Base-by-base conservation (phyloP, 2,329 filamentous ascomycete species). In the Rutstroemia sp. region DNA sequence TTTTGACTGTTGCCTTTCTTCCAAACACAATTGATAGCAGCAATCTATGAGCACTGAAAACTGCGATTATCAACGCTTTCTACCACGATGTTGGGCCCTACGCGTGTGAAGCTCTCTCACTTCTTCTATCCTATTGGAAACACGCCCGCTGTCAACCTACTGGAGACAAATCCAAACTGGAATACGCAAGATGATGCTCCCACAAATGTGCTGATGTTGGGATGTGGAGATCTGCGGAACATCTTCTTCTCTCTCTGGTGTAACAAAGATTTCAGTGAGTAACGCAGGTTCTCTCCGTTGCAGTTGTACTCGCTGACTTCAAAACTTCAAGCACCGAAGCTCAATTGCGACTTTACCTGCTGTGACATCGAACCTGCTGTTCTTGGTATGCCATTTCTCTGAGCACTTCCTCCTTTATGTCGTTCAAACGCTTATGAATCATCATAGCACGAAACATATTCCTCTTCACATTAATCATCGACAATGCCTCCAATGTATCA, bases 201-300 rank as follows among this genome's bases (percentile, higher is more conserved):
- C 19, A 54, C 49, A 2, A 37, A 51, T 14, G 47, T 57, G 23
- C 30, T 60, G n/a, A 23, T 59, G 12, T n/a, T 60, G 17, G 59
- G 57, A 4, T 60, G 59, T 42, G 59, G 59, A 16, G 59, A 60
- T 45, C 48, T 54, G 17, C 51, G 59, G 38, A 60, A 60, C 37
- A 42, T 60, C 1, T 19, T 59, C 1, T 60, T 60, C 17, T 59
- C 59, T 5, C n/a, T 53, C 17, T 53, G 51, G 30, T 53, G 42
- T 17, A 53, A 47, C 17, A 5, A 39, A 25, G 42, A 19, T 2
- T 10, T 23, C n/a, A 12, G 51, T 53, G 19, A 39, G 51, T 8
- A 4, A 8, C 6, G 4, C 6, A 51, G 2, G 1, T 19, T n/a
- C 16, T 5, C 10, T 14, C 8, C 30, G 30, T 4, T 34, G 30